Evolutionary conservation across 2,329 filamentous ascomycete species (phyloP), one percentile per base, ranked within the genome.

Genomic region (Pseudogymnoascus destructans): DNA sequence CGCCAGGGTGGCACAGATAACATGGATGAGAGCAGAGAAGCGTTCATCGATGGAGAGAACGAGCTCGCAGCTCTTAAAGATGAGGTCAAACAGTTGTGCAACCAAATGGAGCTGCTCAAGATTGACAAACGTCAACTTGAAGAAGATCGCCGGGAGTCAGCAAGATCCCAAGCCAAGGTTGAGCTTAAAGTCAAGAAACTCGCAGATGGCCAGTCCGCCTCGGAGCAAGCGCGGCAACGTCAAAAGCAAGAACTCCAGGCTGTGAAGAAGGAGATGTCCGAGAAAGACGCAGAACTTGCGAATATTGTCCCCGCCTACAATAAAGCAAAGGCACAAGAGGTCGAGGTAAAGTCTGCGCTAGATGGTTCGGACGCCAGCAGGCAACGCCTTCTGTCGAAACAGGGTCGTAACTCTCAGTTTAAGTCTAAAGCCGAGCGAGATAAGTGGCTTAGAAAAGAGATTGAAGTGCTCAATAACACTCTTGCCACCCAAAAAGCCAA

Each of bases 101-200:
- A 92, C 65, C 83, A 95, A 64, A 81, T 95, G 66, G 89, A 95
- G 60, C 81, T 96, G 32, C 75, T 95, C 23, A 84, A 84, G 63
- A 84, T 95, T 42, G 93, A 98, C 67, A 87, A 89, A 64, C 79
- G 81, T 46, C 90, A 97, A 68, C 78, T 95, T 6, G 93, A 98
- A 65, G 87, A 92, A 62, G 93, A 98, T 67, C 84, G 90, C 62
- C 86, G 87, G 55, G 89, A 95, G 35, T 81, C 81, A 27, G 86
- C 90, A 4, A 88, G 89, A 67, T 74, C 80, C 6, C 83, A 87
- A 64, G 95, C 93, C 3, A 91, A 95, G 70, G 79, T 87, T 2
- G 93, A 98, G 71, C 77, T 97, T 32, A 86, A 89, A 61, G 80
- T 89, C 59, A 95, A 93, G 70, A 84, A 81, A 42, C 75, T 97